Percentiles rank a stretch among this genome's conserved stretches.
Evolutionary conservation across 2,329 filamentous ascomycete genomes (phyloP).

Genomic region (Nemania bipapillata): DNA sequence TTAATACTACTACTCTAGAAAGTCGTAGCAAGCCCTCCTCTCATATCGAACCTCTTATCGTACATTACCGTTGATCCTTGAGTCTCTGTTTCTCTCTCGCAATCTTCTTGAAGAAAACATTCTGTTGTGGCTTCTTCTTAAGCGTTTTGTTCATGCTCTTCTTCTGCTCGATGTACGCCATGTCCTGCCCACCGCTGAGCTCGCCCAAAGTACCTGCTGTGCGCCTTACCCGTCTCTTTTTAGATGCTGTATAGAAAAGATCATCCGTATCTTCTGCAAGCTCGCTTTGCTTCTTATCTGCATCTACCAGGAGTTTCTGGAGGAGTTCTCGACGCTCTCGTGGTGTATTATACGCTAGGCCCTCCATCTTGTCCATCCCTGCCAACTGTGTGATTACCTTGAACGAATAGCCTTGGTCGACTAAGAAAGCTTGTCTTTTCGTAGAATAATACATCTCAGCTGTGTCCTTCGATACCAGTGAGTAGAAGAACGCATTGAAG

Average conservation of each 20-base stretch:
- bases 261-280: constrained; percentile 68
- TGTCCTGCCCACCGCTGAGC: constrained; percentile 89
- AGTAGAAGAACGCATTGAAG: constrained; percentile 99
- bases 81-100: constrained; percentile 69
- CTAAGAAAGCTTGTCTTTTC: constrained; percentile 94
- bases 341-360: constrained; percentile 81
- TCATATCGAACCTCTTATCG: background rate
- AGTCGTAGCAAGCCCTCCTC: background rate
- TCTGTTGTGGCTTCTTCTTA: constrained; percentile 69
- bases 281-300: constrained; percentile 72
- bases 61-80: constrained; percentile 39
- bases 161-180: constrained; percentile 94
- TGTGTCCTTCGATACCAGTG: constrained; percentile 94
- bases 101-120: constrained; percentile 73
- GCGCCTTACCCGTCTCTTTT: constrained; percentile 71
- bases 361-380: constrained; percentile 85
- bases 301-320: constrained; percentile 87
- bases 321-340: constrained; percentile 86
- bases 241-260: constrained; percentile 51
- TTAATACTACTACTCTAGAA: too few relatives aligned
- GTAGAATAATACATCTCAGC: constrained; percentile 98
- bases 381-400: constrained; percentile 97
- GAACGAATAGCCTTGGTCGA: constrained; percentile 98
- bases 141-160: constrained; percentile 75
- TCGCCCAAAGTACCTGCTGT: constrained; percentile 88